Percentiles rank a stretch among this genome's conserved stretches.
Conservation (phyloP, 1,284 basidiomycete genomes). For the Leccinum holopus region DNA sequence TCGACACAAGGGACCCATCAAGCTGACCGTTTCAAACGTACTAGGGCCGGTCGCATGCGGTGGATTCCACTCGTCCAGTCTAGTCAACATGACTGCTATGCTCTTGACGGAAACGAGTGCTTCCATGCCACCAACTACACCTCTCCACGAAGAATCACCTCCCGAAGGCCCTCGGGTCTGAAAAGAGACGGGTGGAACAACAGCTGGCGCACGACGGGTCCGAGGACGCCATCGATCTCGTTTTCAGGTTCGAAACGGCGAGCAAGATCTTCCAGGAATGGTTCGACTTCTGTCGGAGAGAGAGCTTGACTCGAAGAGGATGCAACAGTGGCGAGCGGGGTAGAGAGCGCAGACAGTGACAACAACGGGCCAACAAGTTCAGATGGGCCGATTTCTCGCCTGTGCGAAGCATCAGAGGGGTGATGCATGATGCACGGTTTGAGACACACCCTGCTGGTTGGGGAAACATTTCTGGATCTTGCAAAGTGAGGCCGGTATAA, state of each 20-base stretch:
- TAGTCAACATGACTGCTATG: slow-evolving; percentile 78
- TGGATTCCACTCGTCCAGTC: slow-evolving; percentile 73
- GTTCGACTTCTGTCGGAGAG: slow-evolving; percentile 57
- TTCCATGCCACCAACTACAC: slow-evolving; percentile 79
- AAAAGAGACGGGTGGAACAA: slow-evolving; percentile 63
- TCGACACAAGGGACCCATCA: slow-evolving; percentile 81
- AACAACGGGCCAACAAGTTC: slow-evolving; percentile 80
- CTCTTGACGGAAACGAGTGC: slow-evolving; percentile 79
- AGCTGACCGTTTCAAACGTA: slow-evolving; percentile 59
- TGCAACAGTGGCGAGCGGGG: slow-evolving; percentile 40
- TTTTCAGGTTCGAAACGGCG: slow-evolving; percentile 65
- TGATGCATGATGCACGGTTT: not conserved
- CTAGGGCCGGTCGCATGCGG: slow-evolving; percentile 52
- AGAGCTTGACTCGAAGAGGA: slow-evolving; percentile 30
- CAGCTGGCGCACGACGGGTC: slow-evolving; percentile 57
- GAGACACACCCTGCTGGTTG: slow-evolving; percentile 69
- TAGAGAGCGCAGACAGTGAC: slow-evolving; percentile 62
- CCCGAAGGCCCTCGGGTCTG: slow-evolving; percentile 66
- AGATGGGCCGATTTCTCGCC: slow-evolving; percentile 67
- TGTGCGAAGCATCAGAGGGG: slow-evolving; percentile 29
- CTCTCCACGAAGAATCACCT: slow-evolving; percentile 80
- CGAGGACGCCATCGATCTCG: slow-evolving; percentile 56
- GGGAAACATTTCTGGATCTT: slow-evolving; percentile 94
- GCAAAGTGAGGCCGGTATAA: slow-evolving; percentile 87
- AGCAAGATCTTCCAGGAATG: slow-evolving; percentile 72